Evolutionary conservation across 495 filamentous ascomycete genomes (phyloP).

Genomic region (Podospora tetraspora): DNA sequence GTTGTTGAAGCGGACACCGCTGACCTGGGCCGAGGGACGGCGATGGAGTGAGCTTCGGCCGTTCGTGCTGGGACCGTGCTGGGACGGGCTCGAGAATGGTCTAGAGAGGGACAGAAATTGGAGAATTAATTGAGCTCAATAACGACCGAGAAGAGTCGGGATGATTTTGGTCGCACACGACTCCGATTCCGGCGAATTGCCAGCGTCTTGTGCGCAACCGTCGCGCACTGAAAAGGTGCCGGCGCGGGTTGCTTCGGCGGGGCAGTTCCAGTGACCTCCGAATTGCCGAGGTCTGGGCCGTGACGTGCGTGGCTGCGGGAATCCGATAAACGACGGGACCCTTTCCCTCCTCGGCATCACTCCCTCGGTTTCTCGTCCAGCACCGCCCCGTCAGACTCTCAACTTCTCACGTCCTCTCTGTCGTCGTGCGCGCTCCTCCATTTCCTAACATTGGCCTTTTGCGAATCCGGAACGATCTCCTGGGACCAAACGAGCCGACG

Average conservation of each 20-base stretch:
- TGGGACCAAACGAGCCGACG: background rate
- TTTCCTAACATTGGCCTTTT: background rate
- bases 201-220: background rate
- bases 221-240: background rate
- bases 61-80: too few species aligned
- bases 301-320: constrained; percentile 29
- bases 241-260: background rate
- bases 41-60: too few species aligned
- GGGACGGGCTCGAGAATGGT: background rate
- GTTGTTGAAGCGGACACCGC: background rate
- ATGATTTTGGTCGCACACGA: background rate
- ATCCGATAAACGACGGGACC: background rate
- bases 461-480: background rate
- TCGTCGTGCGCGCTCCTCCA: background rate
- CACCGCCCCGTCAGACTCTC: background rate
- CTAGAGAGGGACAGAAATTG: background rate
- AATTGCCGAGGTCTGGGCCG: constrained; percentile 32
- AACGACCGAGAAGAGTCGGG: background rate
- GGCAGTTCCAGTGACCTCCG: constrained; percentile 9
- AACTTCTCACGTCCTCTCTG: background rate
- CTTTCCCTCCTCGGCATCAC: background rate
- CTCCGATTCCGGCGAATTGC: background rate
- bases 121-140: background rate
- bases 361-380: background rate
- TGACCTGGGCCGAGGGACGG: background rate